Conservation (phyloP, 257 asterid species). For the Capsicum rhomboideum region DNA sequence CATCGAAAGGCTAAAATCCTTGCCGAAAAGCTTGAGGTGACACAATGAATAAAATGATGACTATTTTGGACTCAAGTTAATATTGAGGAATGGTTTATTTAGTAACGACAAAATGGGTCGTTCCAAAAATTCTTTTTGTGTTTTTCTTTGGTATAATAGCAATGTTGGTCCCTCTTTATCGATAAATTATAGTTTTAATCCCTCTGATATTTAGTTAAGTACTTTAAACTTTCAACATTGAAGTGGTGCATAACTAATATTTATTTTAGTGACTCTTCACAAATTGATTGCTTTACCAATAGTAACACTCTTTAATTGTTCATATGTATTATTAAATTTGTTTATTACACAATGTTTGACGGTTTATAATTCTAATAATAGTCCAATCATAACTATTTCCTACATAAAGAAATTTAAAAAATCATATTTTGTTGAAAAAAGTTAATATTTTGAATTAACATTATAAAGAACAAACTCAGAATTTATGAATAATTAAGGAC, state of each 20-base stretch:
- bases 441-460: neutral
- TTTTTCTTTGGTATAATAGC: neutral
- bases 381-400: neutral
- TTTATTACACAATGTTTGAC: neutral
- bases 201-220: neutral
- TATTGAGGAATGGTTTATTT: too few species aligned
- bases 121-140: neutral
- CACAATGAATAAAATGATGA: too few species aligned
- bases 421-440: neutral
- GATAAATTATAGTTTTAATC: neutral
- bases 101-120: too few species aligned
- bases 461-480: neutral
- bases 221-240: neutral
- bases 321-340: too few species aligned
- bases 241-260: neutral
- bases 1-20: too few species aligned
- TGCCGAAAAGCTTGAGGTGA: too few species aligned
- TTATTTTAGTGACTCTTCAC: neutral
- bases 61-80: too few species aligned
- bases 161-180: neutral
- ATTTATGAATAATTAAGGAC: neutral
- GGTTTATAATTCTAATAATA: neutral
- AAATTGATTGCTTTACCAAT: neutral
- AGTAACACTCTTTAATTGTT: neutral
- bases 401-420: neutral